Base-by-base conservation (phyloP, 495 filamentous ascomycete genomes). In the Hapsidospora chrysogenum region DNA sequence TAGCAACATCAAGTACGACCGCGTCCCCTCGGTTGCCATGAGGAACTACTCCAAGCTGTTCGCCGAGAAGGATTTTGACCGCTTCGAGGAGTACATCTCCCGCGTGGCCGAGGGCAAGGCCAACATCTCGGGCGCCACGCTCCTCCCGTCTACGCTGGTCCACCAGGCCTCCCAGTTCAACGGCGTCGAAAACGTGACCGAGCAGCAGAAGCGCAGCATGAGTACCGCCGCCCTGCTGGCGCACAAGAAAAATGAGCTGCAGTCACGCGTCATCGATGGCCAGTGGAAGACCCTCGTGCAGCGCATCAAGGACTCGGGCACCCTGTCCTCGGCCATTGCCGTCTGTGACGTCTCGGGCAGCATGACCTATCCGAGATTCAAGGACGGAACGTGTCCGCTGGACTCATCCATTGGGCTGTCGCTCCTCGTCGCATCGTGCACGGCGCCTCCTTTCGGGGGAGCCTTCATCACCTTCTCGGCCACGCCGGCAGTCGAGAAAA, bases 261-360 rank as follows among this genome's bases (percentile, higher is more conserved):
- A 43, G 13, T 7, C 14, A 3, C 44, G 53, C 25, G 49, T 54
- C n/a, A n/a, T 49, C 15, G 46, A 63, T 21, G 53, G 43, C 11
- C 62, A 66, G 44, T 66, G 62, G 61, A 58, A 61, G 18, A 50
- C 58, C 1, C 46, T 67, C 0, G 61, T 69, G 15, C 49, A 60
- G 44, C 53, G 60, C 3, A 52, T 66, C 41, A 51, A 51, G n/a
- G 58, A 62, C 39, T 55, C 45, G 9, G 63, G 63, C 15, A 57
- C 49, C 1, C 41, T 69, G 8, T 41, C 52, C 15, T 53, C 44
- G 10, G 50, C 53, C 21, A 64, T 67, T 30, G 57, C 58, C 11
- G 56, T 66, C 19, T 60, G 58, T 41, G 63, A 68, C 34, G 56
- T 63, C 30, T 57, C 52, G 8, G 56, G 54, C 27, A 54, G 50